Evolutionary conservation across 2,329 filamentous ascomycete species (phyloP).

Genomic region (Simplicillium sp.): DNA sequence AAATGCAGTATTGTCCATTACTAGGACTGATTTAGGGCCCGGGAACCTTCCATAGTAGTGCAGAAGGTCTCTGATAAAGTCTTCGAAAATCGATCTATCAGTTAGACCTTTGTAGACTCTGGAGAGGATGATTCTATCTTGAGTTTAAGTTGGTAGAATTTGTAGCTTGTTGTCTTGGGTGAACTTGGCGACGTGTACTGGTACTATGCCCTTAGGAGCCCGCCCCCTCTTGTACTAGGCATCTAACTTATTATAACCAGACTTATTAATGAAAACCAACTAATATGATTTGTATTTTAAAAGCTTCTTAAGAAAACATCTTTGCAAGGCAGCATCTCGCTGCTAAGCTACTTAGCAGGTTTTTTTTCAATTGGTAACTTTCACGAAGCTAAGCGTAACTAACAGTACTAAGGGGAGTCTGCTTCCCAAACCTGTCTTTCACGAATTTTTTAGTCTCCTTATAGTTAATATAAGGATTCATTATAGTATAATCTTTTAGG

Average conservation of each 20-base stretch:
- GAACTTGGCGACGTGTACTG: slow-evolving; percentile 13
- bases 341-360: slow-evolving; percentile 18
- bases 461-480: not conserved
- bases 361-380: slow-evolving; percentile 15
- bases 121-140: slow-evolving; percentile 11
- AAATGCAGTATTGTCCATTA: slow-evolving; percentile 12
- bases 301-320: slow-evolving; percentile 20
- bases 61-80: slow-evolving; percentile 21
- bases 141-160: slow-evolving; percentile 15
- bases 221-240: slow-evolving; percentile 20
- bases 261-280: slow-evolving; percentile 24
- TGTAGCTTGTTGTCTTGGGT: slow-evolving; percentile 11
- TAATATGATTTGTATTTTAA: slow-evolving; percentile 20
- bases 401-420: not conserved
- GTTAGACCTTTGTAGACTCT: slow-evolving; percentile 7
- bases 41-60: slow-evolving; percentile 18
- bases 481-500: not conserved
- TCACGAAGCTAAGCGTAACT: not conserved
- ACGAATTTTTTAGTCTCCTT: not conserved
- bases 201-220: slow-evolving; percentile 18
- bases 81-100: slow-evolving; percentile 11
- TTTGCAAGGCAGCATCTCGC: slow-evolving; percentile 19
- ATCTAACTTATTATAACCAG: slow-evolving; percentile 21
- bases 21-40: slow-evolving; percentile 20
- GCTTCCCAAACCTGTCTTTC: not conserved